phyloP scores from a whole-genome alignment of 768 basidiomycete genomes.

The Pisolithus microcarpus region DNA sequence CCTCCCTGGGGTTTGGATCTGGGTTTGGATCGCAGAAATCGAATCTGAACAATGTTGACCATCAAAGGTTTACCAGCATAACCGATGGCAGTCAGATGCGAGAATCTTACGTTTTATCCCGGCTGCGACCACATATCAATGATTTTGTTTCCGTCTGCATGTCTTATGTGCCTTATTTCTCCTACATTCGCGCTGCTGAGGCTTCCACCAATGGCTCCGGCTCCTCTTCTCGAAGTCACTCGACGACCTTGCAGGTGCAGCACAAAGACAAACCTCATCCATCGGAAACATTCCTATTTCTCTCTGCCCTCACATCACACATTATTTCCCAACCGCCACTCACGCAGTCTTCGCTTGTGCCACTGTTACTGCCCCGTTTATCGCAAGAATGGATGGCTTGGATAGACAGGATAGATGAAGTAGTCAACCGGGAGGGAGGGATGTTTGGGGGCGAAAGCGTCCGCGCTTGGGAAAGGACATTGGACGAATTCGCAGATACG shows the following conservation, averaged over 20 bases:
- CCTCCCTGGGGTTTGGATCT: slow-evolving; percentile 30
- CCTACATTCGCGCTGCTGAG: slow-evolving; percentile 38
- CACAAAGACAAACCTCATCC: slow-evolving; percentile 66
- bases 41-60: slow-evolving; percentile 26
- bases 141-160: slow-evolving; percentile 73
- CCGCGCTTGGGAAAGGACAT: slow-evolving; percentile 55
- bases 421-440: slow-evolving; percentile 64
- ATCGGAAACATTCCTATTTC: slow-evolving; percentile 65
- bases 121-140: slow-evolving; percentile 65
- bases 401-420: slow-evolving; percentile 60
- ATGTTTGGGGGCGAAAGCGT: slow-evolving; percentile 77
- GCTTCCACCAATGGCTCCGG: slow-evolving; percentile 15
- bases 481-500: slow-evolving; percentile 59
- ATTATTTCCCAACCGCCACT: slow-evolving; percentile 62
- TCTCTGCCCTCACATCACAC: slow-evolving; percentile 62
- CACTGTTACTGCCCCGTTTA: slow-evolving; percentile 56
- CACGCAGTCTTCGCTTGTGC: slow-evolving; percentile 50
- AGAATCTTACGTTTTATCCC: slow-evolving; percentile 69
- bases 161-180: slow-evolving; percentile 84
- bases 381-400: slow-evolving; percentile 73
- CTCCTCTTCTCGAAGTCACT: slow-evolving; percentile 32
- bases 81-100: slow-evolving; percentile 58
- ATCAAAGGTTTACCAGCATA: slow-evolving; percentile 13
- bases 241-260: slow-evolving; percentile 40
- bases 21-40: slow-evolving; percentile 21